phyloP scores from a whole-genome alignment of 2,329 filamentous ascomycete genomes.

The Sphaceloma murrayae region DNA sequence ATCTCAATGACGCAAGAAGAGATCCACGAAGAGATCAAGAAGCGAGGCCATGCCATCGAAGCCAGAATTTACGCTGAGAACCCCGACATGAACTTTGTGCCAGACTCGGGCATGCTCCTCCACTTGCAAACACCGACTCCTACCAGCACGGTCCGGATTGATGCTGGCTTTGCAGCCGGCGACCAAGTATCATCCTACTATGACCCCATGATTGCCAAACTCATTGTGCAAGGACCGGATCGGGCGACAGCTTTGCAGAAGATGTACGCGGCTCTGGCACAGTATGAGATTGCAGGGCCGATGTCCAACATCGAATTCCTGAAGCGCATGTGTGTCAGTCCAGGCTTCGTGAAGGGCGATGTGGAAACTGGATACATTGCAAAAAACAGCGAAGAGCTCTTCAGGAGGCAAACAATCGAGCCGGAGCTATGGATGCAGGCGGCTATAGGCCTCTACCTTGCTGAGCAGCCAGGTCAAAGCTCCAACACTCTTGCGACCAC shows the following conservation, averaged over 20 bases:
- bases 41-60: constrained; percentile 81
- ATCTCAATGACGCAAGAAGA: constrained; percentile 57
- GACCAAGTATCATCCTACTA: constrained; percentile 92
- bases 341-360: constrained; percentile 73
- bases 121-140: constrained; percentile 66
- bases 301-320: constrained; percentile 96
- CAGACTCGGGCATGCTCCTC: constrained; percentile 79
- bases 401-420: constrained; percentile 50
- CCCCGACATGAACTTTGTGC: constrained; percentile 82
- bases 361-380: constrained; percentile 96
- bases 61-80: constrained; percentile 95
- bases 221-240: constrained; percentile 77
- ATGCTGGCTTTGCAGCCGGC: constrained; percentile 84
- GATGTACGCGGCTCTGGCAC: constrained; percentile 66
- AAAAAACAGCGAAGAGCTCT: constrained; percentile 73
- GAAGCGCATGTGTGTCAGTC: constrained; percentile 72
- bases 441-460: constrained; percentile 56
- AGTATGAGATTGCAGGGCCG: constrained; percentile 87
- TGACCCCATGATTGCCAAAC: constrained; percentile 97
- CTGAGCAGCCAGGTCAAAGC: constrained; percentile 39
- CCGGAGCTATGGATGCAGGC: constrained; percentile 79
- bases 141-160: constrained; percentile 70
- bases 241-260: constrained; percentile 75
- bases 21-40: constrained; percentile 59
- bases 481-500: constrained; percentile 21